Evolutionary conservation across 768 basidiomycete species (phyloP), one percentile per base, ranked within the genome.

Genomic region (Macrolepiota albuminosa): DNA sequence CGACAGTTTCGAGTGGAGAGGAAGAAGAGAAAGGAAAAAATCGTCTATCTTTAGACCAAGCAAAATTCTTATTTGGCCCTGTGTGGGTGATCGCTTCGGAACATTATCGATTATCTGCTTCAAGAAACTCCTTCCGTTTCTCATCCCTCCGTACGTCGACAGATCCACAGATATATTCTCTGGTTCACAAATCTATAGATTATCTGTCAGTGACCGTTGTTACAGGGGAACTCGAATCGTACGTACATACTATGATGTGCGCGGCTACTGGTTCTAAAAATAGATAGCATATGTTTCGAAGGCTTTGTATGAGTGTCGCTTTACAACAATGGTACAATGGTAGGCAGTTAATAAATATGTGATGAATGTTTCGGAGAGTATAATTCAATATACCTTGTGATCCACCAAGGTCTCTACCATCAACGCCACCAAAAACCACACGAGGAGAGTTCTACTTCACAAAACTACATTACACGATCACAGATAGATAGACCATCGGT

Each of bases 11-110:
- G 74, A 76, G 75, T 81, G 78, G 74, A 61, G 76, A 75, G 78
- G 79, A 82, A 80, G 76, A 81, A 74, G 75, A 76, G 75, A 78
- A 75, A 51, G 13, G 72, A 68, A 76, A 45, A 73, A 70, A 66
- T 61, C 26, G 24, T 49, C 63, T 69, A 70, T 71, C 71, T 64
- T 75, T 74, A 72, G 70, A 75, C 75, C 69, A 66, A 43, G 51
- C 64, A 58, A 69, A 74, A 70, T 63, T 73, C 70, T 61, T 78
- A 66, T 74, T 76, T 77, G 54, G 54, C 9, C 29, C 26, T 54
- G 54, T 54, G 16, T 43, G 11, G 40, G 26, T 33, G 54, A 54
- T 54, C 54, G 40, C 29, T 33, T 43, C 42, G 53, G 53, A 42
- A 54, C 39, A 31, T 29, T n/a, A 54, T 54, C 40, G n/a, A 42